Evolutionary conservation across 306 rosid species (phyloP).

Genomic region (Casuarina cunninghamiana): DNA sequence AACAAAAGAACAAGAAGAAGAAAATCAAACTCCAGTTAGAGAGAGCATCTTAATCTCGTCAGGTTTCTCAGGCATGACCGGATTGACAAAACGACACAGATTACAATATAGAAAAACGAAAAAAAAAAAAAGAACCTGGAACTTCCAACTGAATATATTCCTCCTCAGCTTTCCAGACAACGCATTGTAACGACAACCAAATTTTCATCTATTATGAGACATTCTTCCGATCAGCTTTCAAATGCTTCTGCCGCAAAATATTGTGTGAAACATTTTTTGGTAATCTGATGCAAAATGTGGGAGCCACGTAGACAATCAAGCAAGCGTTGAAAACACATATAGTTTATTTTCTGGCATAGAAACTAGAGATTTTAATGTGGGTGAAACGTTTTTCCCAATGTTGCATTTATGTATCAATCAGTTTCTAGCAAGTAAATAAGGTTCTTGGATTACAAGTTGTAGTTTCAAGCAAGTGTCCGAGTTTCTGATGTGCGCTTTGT

Average conservation of each 20-base stretch:
- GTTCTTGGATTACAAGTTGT: neutral
- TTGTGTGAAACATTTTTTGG: constrained; percentile 84
- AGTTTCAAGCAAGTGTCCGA: no score
- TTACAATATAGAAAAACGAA: neutral
- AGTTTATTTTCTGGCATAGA: constrained; percentile 9
- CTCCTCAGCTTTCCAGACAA: constrained; percentile 37
- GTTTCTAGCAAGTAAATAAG: neutral
- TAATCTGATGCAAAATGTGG: constrained; percentile 41
- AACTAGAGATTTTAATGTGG: neutral
- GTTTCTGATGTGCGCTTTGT: no score
- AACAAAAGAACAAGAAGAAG: no score
- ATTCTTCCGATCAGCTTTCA: constrained; percentile 57
- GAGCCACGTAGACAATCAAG: no score
- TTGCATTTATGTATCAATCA: constrained; percentile 3
- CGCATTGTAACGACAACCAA: constrained; percentile 8
- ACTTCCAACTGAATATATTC: neutral
- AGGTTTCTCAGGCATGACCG: neutral
- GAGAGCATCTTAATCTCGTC: neutral
- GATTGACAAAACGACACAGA: neutral
- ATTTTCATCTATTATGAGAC: constrained; percentile 3
- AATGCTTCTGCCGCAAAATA: constrained; percentile 70
- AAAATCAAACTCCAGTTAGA: neutral
- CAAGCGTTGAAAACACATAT: no score
- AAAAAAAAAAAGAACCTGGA: neutral
- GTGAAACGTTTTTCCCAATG: neutral